These are phyloP conservation scores for Spinacia oleracea DNA, from an alignment of 179 eudicot species.

Conservation along the genomic window DNA sequence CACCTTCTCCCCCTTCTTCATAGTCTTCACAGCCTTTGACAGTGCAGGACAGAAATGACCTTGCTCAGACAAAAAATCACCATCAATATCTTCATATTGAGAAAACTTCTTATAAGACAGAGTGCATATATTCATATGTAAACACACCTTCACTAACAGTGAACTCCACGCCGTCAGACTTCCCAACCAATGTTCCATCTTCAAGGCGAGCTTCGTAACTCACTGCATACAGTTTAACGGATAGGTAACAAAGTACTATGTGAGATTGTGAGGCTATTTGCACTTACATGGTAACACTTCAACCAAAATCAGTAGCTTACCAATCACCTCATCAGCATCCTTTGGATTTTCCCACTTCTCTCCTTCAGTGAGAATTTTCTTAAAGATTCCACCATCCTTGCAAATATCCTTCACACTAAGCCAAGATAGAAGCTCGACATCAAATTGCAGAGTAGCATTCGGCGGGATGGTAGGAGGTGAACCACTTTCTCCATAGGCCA, in stretches of 20 bases:
- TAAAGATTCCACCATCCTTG: conserved; percentile 90
- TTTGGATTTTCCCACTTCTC: conserved; percentile 96
- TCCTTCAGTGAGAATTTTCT: conserved; percentile 73
- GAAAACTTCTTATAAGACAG: no score
- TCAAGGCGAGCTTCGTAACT: conserved; percentile 83
- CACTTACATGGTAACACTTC: background rate
- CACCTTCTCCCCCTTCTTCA: conserved; percentile 94
- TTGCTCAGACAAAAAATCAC: conserved; percentile 22
- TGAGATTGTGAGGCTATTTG: background rate
- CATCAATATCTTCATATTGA: background rate
- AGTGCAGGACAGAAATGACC: conserved; percentile 91
- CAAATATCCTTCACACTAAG: conserved; percentile 83
- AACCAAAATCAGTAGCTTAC: conserved; percentile 35
- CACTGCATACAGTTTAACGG: conserved; percentile 41
- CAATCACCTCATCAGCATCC: conserved; percentile 82
- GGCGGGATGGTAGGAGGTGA: conserved; percentile 88
- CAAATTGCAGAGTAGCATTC: conserved; percentile 80
- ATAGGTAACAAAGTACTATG: background rate
- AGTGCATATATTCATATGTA: background rate
- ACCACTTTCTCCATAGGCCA: conserved; percentile 80
- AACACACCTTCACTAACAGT: conserved; percentile 68
- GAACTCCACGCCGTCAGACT: conserved; percentile 81
- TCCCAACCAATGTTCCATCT: conserved; percentile 70
- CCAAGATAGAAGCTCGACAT: conserved; percentile 88
- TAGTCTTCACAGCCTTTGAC: conserved; percentile 82